Evolutionary conservation across 2,329 filamentous ascomycete genomes (phyloP).

Genomic region (Xylariaceae sp.): DNA sequence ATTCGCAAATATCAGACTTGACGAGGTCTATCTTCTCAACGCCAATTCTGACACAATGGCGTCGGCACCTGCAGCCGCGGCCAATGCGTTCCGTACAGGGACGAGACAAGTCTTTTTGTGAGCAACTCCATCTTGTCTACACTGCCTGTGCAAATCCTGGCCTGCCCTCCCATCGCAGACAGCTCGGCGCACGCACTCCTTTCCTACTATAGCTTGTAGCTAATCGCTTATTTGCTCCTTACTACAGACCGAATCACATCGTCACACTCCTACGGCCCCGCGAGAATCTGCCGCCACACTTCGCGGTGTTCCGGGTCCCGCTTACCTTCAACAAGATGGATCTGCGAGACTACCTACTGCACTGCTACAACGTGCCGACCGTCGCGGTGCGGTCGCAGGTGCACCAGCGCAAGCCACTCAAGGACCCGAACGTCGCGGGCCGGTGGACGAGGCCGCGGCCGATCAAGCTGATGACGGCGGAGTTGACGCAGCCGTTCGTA

Average conservation of each 20-base stretch:
- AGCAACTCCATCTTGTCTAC: constrained; percentile 1
- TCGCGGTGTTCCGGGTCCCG: constrained; percentile 87
- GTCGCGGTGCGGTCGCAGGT: constrained; percentile 75
- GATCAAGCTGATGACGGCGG: constrained; percentile 91
- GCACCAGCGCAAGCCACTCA: constrained; percentile 56
- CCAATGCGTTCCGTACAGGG: constrained; percentile 22
- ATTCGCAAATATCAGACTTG: no score
- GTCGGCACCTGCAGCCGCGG: constrained; percentile 3
- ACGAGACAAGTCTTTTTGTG: constrained; percentile 30
- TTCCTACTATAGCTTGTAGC: no score
- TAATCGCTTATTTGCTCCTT: no score
- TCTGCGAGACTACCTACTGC: constrained; percentile 87
- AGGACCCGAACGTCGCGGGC: constrained; percentile 40
- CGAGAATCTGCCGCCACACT: constrained; percentile 64
- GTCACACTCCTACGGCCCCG: constrained; percentile 72
- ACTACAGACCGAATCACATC: constrained; percentile 62
- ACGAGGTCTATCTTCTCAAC: no score
- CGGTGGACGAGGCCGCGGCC: constrained; percentile 66
- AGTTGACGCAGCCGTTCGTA: constrained; percentile 81
- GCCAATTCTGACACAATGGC: constrained; percentile 6
- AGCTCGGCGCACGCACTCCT: background rate
- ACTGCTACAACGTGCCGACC: constrained; percentile 74
- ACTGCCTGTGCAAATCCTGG: no score
- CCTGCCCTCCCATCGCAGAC: no score
- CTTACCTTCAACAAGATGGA: constrained; percentile 95